A percentile compares a stretch with the other conserved stretches of the same genome.
Evolutionary conservation across 163 green algal genomes (phyloP).

Genomic region (Coccomyxa subellipsoidea): DNA sequence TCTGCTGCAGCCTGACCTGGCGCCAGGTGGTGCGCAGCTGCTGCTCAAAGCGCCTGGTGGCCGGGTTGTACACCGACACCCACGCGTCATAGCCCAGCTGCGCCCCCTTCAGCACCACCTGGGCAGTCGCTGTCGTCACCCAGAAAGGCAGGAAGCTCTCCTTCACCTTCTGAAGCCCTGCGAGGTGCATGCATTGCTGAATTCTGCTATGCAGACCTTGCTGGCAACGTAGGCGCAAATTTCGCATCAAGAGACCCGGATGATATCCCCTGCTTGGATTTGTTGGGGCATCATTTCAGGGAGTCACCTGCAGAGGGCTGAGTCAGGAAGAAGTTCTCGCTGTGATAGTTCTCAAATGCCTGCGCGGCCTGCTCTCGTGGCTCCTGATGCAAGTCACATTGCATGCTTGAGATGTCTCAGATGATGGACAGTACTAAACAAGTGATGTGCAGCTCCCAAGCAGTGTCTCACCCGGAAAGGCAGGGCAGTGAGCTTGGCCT

Average conservation of each 20-base stretch:
- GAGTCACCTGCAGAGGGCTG: background rate
- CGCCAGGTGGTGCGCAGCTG: constrained; percentile 3
- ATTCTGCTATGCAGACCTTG: too few species aligned
- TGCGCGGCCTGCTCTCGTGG: background rate
- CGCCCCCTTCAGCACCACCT: background rate
- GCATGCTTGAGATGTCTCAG: background rate
- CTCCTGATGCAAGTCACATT: background rate
- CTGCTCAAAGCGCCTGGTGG: constrained; percentile 1
- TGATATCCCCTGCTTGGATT: background rate
- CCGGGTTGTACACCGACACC: constrained; percentile 19
- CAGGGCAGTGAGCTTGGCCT: background rate
- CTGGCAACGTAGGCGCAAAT: too few species aligned
- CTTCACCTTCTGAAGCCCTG: constrained; percentile 23
- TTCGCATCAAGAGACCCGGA: too few species aligned
- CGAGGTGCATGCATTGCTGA: background rate
- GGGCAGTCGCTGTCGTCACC: background rate
- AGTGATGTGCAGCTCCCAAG: background rate
- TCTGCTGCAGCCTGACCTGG: background rate
- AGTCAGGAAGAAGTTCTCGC: constrained; percentile 1
- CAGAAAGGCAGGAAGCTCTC: constrained; percentile 23
- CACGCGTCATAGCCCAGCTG: background rate
- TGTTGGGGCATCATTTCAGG: background rate
- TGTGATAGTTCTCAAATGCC: constrained; percentile 6
- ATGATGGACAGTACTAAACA: background rate
- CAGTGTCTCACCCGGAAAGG: background rate